Conservation (phyloP, 768 basidiomycete species). For the Panaeolus cyanescens region DNA sequence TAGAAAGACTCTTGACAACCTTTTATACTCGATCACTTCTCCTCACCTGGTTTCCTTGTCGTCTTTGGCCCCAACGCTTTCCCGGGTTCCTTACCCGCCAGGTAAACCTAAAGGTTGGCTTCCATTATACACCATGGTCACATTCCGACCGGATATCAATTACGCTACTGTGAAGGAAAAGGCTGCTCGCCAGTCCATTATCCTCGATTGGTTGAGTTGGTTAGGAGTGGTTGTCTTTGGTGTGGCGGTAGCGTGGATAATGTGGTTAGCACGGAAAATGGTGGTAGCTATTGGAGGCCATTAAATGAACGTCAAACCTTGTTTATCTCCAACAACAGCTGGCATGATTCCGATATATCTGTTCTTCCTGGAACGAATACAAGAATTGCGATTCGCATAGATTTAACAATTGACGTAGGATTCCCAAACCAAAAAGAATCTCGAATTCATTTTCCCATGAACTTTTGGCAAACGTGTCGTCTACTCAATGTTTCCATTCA, state of each 20-base stretch:
- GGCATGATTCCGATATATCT: conserved; percentile 24
- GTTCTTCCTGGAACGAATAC: conserved; percentile 16
- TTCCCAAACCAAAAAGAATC: conserved; percentile 17
- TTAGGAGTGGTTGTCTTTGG: conserved; percentile 46
- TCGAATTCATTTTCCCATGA: conserved; percentile 28
- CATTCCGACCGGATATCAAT: conserved; percentile 93
- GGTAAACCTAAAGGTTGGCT: conserved; percentile 77
- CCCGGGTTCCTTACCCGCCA: conserved; percentile 60
- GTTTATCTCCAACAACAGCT: conserved; percentile 27
- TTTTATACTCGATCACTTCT: conserved; percentile 65
- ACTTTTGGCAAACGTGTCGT: neutral
- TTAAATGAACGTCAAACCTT: conserved; percentile 31
- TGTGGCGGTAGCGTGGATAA: conserved; percentile 43
- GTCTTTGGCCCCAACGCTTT: conserved; percentile 46
- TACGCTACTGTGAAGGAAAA: conserved; percentile 80
- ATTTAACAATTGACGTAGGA: conserved; percentile 20
- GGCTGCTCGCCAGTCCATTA: conserved; percentile 66
- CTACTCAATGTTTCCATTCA: conserved; percentile 13
- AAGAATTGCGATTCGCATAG: conserved; percentile 1
- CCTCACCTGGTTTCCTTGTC: conserved; percentile 46
- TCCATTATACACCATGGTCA: conserved; percentile 96
- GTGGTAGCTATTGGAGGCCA: conserved; percentile 21
- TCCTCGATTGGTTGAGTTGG: conserved; percentile 56
- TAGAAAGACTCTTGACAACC: conserved; percentile 77
- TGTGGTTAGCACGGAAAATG: conserved; percentile 37